Percentiles rank a stretch among this genome's conserved stretches.
phyloP scores from a whole-genome alignment of 306 rosid genomes.

The Lathyrus oleraceus region DNA sequence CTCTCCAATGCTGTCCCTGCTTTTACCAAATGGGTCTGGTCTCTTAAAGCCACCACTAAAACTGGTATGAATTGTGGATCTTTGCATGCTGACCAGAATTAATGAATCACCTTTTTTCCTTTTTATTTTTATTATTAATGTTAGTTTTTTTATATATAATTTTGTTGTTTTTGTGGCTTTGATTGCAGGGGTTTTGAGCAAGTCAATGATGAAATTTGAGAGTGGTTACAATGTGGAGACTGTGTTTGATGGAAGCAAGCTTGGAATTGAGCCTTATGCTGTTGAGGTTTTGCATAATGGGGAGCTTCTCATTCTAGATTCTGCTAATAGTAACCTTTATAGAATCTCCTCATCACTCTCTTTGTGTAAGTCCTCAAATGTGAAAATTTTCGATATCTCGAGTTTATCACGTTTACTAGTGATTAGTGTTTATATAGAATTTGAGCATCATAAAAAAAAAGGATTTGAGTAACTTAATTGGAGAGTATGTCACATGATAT shows the following conservation, averaged over 20 bases:
- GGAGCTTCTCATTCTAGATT: slow-evolving; percentile 87
- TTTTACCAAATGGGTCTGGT: slow-evolving; percentile 75
- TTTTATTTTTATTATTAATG: not conserved
- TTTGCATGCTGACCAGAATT: slow-evolving; percentile 7
- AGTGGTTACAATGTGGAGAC: slow-evolving; percentile 91
- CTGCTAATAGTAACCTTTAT: slow-evolving; percentile 76
- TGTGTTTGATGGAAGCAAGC: slow-evolving; percentile 97
- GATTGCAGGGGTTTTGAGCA: slow-evolving; percentile 62
- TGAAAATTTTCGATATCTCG: slow-evolving; percentile 9
- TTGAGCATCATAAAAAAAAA: not conserved
- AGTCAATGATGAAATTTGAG: slow-evolving; percentile 89
- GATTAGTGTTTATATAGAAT: not conserved
- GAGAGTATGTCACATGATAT: not conserved
- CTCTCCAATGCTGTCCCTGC: slow-evolving; percentile 69
- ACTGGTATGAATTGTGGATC: slow-evolving; percentile 72
- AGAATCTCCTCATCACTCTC: slow-evolving; percentile 87
- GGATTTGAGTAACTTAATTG: not conserved
- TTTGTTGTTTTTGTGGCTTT: slow-evolving; percentile 29
- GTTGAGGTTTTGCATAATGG: slow-evolving; percentile 79
- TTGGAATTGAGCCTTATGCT: slow-evolving; percentile 87
- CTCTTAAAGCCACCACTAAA: slow-evolving; percentile 74
- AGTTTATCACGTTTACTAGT: not conserved
- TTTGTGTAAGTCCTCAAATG: slow-evolving; percentile 61
- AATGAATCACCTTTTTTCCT: not conserved
- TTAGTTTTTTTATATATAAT: not conserved